Conservation (phyloP, 345 rosid genomes). For the Carallia brachiata region DNA sequence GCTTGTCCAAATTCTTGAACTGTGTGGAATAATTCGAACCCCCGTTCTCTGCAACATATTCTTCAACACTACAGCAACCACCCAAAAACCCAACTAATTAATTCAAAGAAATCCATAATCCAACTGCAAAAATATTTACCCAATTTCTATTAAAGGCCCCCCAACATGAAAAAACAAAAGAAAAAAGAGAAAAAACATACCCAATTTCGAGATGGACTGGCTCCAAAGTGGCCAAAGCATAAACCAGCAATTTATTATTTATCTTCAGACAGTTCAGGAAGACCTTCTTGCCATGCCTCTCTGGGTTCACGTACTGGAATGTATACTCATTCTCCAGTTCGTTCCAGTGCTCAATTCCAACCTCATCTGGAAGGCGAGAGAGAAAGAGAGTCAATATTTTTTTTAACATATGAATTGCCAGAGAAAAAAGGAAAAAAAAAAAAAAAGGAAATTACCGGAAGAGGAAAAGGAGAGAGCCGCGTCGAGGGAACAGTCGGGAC, state of each 20-base stretch:
- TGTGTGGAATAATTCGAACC: constrained; percentile 51
- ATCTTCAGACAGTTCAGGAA: constrained; percentile 68
- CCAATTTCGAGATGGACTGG: constrained; percentile 65
- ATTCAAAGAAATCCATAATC: constrained; percentile 1
- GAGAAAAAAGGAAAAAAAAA: not conserved
- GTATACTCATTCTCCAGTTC: constrained; percentile 58
- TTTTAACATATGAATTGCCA: no score
- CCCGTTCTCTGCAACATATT: constrained; percentile 44
- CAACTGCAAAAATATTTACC: not conserved
- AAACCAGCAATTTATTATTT: constrained; percentile 53
- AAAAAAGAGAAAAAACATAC: constrained; percentile 36
- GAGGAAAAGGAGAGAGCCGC: constrained; percentile 55
- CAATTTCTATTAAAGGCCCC: not conserved
- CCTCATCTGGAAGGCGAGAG: constrained; percentile 39
- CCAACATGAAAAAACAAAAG: not conserved
- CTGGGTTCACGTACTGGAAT: constrained; percentile 60
- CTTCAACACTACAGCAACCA: constrained; percentile 43
- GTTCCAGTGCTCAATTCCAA: constrained; percentile 79
- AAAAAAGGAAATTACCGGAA: constrained; percentile 31
- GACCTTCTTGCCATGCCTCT: constrained; percentile 46
- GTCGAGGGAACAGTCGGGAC: constrained; percentile 56
- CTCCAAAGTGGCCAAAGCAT: constrained; percentile 51
- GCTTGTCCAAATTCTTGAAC: constrained; percentile 54
- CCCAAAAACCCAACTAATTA: not conserved
- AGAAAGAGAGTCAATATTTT: no score